These are phyloP conservation scores for Trichothecium roseum DNA, from an alignment of 2,329 filamentous ascomycete species.

Conservation along the genomic window DNA sequence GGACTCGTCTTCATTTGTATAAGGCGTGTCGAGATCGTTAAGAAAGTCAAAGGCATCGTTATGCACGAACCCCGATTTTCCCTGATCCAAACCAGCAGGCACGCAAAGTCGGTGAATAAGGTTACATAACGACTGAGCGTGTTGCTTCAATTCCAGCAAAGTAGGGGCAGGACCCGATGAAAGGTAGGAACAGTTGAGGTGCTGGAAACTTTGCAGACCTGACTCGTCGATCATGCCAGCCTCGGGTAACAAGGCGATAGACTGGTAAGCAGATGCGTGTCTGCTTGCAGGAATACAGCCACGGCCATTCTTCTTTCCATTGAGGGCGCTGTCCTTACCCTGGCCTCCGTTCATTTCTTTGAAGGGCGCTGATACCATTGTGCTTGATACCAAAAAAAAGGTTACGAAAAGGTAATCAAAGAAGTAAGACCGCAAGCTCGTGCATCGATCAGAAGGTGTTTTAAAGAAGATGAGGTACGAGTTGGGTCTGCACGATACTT, in stretches of 20 bases:
- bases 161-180: constrained; percentile 44
- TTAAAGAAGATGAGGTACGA: too few species aligned
- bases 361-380: too few species aligned
- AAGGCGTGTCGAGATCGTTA: constrained; percentile 36
- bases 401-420: too few species aligned
- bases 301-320: constrained; percentile 3
- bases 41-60: constrained; percentile 48
- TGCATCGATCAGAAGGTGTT: too few species aligned
- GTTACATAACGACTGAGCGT: constrained; percentile 44
- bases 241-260: constrained; percentile 12
- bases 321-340: too few species aligned
- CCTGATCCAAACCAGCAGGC: constrained; percentile 13
- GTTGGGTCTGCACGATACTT: too few species aligned
- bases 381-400: too few species aligned
- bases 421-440: too few species aligned
- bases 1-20: constrained; percentile 34
- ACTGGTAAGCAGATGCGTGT: constrained; percentile 17
- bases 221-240: constrained; percentile 10
- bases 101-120: constrained; percentile 39
- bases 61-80: constrained; percentile 24
- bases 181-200: constrained; percentile 48
- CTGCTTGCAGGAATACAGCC: constrained; percentile 13
- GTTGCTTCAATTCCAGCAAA: constrained; percentile 47
- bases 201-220: constrained; percentile 13
- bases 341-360: too few species aligned